A percentile compares a stretch with the other conserved stretches of the same genome.
Evolutionary conservation across 148 eudicot species (phyloP).

Genomic region (Pouteria glomerata): DNA sequence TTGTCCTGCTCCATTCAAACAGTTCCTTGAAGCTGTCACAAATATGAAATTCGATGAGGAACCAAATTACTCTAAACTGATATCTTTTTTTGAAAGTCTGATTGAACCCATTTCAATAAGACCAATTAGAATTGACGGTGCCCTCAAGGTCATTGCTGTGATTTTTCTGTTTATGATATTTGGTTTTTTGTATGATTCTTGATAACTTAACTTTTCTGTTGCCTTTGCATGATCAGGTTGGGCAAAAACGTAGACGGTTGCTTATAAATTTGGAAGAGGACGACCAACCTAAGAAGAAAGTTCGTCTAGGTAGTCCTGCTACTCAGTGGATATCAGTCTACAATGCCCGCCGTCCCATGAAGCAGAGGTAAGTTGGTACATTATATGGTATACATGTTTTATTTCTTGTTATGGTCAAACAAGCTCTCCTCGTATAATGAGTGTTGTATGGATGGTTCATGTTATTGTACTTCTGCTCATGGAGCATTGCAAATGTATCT

Average conservation of each 20-base stretch:
- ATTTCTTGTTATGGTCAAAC: no score
- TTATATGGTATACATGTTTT: no score
- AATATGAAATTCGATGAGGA: constrained; percentile 94
- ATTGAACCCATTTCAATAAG: constrained; percentile 82
- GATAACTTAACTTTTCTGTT: constrained; percentile 1
- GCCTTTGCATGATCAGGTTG: constrained; percentile 42
- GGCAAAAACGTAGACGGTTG: constrained; percentile 83
- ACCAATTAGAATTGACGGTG: constrained; percentile 84
- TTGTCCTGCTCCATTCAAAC: constrained; percentile 83
- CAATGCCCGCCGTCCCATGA: constrained; percentile 96
- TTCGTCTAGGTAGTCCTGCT: constrained; percentile 87
- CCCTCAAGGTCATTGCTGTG: constrained; percentile 55
- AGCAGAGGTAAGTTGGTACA: constrained; percentile 55
- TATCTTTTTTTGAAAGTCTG: constrained; percentile 73
- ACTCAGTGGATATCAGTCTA: constrained; percentile 96
- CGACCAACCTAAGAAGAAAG: constrained; percentile 83
- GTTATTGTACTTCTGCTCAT: constrained; percentile 3
- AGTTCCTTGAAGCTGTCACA: constrained; percentile 88
- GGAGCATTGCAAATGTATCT: not conserved
- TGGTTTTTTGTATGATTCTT: not conserved
- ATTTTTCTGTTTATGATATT: not conserved
- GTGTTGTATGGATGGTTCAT: not conserved
- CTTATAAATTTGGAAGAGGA: constrained; percentile 88
- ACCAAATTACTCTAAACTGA: constrained; percentile 77
- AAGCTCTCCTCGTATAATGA: not conserved